These are phyloP conservation scores for Dendrobium officinale DNA, from an alignment of 106 monocot species.

Conservation along the genomic window DNA sequence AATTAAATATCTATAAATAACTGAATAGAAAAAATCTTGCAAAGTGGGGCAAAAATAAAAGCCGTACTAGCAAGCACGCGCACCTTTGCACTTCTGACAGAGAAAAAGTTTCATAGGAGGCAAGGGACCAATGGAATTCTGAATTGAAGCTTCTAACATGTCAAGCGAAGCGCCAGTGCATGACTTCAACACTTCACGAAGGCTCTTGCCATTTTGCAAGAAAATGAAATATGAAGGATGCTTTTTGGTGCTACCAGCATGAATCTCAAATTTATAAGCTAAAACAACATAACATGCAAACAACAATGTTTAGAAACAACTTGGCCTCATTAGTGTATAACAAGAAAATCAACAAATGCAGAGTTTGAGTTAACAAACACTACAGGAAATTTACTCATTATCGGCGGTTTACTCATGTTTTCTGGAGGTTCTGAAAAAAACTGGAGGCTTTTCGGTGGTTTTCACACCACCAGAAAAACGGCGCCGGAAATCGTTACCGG, in stretches of 20 bases:
- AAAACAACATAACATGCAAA: constrained; percentile 52
- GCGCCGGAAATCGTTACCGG: too few species aligned
- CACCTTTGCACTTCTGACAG: constrained; percentile 51
- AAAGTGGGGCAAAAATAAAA: not conserved
- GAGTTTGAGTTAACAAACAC: not conserved
- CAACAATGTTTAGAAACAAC: not conserved
- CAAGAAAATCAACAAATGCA: not conserved
- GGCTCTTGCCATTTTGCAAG: constrained; percentile 75
- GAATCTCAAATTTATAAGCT: constrained; percentile 68
- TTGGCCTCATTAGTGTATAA: constrained; percentile 7
- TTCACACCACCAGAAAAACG: too few species aligned
- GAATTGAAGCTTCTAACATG: constrained; percentile 60
- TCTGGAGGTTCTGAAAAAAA: too few species aligned
- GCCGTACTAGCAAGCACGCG: not conserved
- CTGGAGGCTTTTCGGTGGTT: too few species aligned
- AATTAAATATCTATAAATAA: constrained; percentile 12
- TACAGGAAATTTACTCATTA: too few species aligned
- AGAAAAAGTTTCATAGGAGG: constrained; percentile 17
- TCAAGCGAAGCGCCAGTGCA: constrained; percentile 55
- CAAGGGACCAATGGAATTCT: constrained; percentile 40
- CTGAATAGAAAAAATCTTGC: not conserved
- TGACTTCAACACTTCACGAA: constrained; percentile 64
- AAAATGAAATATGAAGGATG: constrained; percentile 80
- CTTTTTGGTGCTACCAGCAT: constrained; percentile 88
- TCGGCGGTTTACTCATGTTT: too few species aligned